Base-by-base conservation (phyloP, 768 basidiomycete genomes). In the Macrocybe gigantea region DNA sequence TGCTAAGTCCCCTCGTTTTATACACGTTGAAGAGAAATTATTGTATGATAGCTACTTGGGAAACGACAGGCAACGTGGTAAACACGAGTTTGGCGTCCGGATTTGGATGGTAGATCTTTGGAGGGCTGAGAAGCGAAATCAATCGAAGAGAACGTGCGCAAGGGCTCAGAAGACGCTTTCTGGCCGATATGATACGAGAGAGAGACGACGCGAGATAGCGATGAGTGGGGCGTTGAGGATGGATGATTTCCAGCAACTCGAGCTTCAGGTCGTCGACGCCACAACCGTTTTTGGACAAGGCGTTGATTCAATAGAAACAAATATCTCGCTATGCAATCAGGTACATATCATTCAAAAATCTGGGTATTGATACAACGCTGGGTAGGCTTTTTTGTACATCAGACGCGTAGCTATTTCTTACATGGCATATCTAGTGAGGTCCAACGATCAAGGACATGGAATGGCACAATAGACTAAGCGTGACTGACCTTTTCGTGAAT, bases 401-500 rank as follows among this genome's bases (percentile, higher is more conserved):
- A 22, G 32, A 33, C 11, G 13, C 34, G 29, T 14, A 37, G 48
- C 11, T 13, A 32, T 32, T 30, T 31, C 41, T 58, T 51, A 59
- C 56, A 56, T 62, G n/a, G 62, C 62, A 53, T 64, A 51, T 49
- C 62, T 64, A 41, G 5, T 44, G 33, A 14, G 29, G 36, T 3
- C 36, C 14, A 30, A 8, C 14, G 32, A 14, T 45, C 13, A 45
- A 13, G 30, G 32, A 43, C 34, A 41, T 45, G 37, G 42, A 37
- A 57, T 37, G 51, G 42, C 43, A 40, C 14, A 12, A 11, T 31
- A 30, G 14, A 29, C 10, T 6, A 14, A 33, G n/a, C n/a, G 22
- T 22, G 22, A 52, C 73, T 55, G 57, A 89, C 91, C 83, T 92
- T 78, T 85, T 92, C 10, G 87, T 89, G 72, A 79, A 82, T 52